Base-by-base conservation (phyloP, 164 flowering plant species). In the Nelumbo lutea region DNA sequence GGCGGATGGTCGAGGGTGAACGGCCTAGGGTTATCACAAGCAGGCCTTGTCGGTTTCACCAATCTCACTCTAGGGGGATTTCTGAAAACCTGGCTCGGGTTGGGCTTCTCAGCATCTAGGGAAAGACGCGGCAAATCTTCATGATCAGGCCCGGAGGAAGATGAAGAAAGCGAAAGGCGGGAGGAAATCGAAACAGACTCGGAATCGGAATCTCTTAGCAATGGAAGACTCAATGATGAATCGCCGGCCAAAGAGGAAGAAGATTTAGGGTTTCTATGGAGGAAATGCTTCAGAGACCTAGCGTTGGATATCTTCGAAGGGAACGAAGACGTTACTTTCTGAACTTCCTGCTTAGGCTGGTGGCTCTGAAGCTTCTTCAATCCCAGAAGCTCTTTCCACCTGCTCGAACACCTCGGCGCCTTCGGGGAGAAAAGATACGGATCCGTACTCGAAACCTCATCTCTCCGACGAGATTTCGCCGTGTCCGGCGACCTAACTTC, bases 361-460 rank as follows among this genome's bases (percentile, higher is more conserved):
- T 53, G 11, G 57, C 14, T 86, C 52, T 83, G 86, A 70, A 80
- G 75, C 70, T 81, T 88, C 79, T 80, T 87, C 68, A 91, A 65
- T 1, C 98, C 93, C 39, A 91, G 63, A 46, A 93, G 79, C 83
- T 90, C 97, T 75, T 75, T 91, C 98, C 97, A 93, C 8, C 93
- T 76, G 46, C 91, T 84, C 11, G 97, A 87, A 74, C 98, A 91
- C 67, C 91, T 71, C 27, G 98, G 98, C 1, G 94, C 97, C 73
- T 86, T 91, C 0, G 97, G 98, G 5, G 98, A 93, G 59, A 88
- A 86, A 59, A 86, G 61, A 72, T 80, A 82, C 13, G 83, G 83
- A 70, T 90, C 98, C 40, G 71, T 40, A 3, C 69, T 51, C 1
- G 80, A 68, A 38, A 72, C 61, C 50, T 80, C 84, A 52, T 55